Percentiles rank a stretch among this genome's conserved stretches.
Conservation (phyloP, 805 yeast species). For the Yamadazyma sp. region DNA sequence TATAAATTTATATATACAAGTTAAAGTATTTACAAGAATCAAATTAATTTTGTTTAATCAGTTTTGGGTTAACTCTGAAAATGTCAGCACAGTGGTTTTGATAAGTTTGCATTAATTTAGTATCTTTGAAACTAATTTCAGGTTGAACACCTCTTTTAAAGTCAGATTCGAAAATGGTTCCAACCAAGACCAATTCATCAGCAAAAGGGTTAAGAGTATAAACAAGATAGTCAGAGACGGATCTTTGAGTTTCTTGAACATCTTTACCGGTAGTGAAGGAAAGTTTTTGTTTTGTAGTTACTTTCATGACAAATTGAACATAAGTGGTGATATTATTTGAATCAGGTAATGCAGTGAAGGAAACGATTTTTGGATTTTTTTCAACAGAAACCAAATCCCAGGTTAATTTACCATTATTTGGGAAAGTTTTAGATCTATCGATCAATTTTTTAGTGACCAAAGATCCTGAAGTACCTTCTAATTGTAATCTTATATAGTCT, state of each 20-base stretch:
- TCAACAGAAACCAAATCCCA: conserved; percentile 79
- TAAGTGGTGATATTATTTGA: conserved; percentile 33
- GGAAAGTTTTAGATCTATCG: conserved; percentile 41
- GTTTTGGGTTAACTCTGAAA: conserved; percentile 35
- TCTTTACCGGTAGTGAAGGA: conserved; percentile 20
- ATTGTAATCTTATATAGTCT: conserved; percentile 43
- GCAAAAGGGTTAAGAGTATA: conserved; percentile 38
- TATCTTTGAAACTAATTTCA: conserved; percentile 21
- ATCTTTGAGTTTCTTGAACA: conserved; percentile 19
- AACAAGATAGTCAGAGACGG: conserved; percentile 36
- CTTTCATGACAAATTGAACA: conserved; percentile 38
- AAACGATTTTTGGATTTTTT: conserved; percentile 66
- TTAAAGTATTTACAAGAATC: conserved; percentile 3
- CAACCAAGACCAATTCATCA: conserved; percentile 37
- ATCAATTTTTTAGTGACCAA: conserved; percentile 29
- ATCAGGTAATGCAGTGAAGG: conserved; percentile 65
- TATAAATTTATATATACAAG: background rate
- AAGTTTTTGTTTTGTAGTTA: conserved; percentile 35
- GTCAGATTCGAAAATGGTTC: conserved; percentile 37
- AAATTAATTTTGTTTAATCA: background rate
- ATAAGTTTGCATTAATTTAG: conserved; percentile 24
- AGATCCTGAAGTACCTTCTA: conserved; percentile 33
- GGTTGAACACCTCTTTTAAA: conserved; percentile 37
- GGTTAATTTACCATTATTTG: conserved; percentile 54
- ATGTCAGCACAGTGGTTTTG: conserved; percentile 37